Evolutionary conservation across 2,329 filamentous ascomycete genomes (phyloP), one percentile per base, ranked within the genome.

Genomic region (Alternaria rosae): DNA sequence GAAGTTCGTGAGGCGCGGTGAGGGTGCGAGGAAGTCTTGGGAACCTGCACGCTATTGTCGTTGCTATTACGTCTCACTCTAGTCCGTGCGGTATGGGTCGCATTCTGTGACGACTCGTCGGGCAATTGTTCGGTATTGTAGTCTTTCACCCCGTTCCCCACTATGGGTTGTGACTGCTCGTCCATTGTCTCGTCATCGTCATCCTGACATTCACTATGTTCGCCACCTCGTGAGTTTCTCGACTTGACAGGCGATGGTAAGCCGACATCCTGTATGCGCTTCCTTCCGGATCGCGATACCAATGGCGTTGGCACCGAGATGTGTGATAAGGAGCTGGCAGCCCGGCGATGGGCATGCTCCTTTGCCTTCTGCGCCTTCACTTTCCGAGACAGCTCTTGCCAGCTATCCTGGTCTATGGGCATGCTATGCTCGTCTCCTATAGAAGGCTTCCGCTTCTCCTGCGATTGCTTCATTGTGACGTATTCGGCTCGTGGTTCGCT

Each of bases 401-500:
- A 77, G 48, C 76, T 76, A 57, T 77, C 71, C 56, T 78, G 62
- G 25, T 69, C 56, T 23, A 64, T 57, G 38, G 64, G 38, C 17
- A 61, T 56, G 41, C 48, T 54, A 13, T 61, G 56, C 12, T 74
- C 59, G 26, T 64, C 52, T 42, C 64, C 57, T 23, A 59, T 59
- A 17, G 67, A 70, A 6, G 61, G 69, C 50, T 72, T 74, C 13
- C 80, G 73, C 41, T 70, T 70, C 57, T 82, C 80, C 59, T 83
- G 82, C 30, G 81, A 82, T 62, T 83, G 78, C 54, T 79, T 76
- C 78, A 82, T 82, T 26, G 80, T 80, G 35, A 77, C 76, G 54
- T 83, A 83, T 32, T 75, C 76, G n/a, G 79, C 72, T 59, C 80
- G 70, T 9, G 82, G 82, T 56, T 82, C 81, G 60, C 78, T 78